Conservation (phyloP, 2,329 filamentous ascomycete genomes). For the Fusarium redolens region DNA sequence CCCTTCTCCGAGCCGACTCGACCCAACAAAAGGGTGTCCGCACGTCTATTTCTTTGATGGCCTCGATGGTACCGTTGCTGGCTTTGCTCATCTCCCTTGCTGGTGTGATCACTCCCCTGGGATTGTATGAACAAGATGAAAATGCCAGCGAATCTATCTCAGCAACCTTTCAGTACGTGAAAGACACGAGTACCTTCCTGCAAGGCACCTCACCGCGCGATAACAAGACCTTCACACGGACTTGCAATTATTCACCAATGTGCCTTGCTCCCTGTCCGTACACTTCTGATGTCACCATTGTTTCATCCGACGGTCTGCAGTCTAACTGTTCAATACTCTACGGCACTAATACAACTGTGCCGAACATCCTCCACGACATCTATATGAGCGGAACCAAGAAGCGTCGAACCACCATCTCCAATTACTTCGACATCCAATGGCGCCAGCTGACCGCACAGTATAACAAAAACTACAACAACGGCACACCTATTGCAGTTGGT, state of each 20-base stretch:
- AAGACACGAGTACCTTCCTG: slow-evolving; percentile 52
- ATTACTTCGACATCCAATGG: slow-evolving; percentile 38
- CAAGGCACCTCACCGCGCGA: slow-evolving; percentile 53
- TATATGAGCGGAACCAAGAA: slow-evolving; percentile 36
- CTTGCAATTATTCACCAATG: slow-evolving; percentile 44
- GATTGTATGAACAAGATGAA: slow-evolving; percentile 53
- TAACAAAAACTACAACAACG: slow-evolving; percentile 46
- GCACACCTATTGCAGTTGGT: slow-evolving; percentile 46
- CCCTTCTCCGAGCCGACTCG: slow-evolving; percentile 54
- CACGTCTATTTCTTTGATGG: slow-evolving; percentile 22
- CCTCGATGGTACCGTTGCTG: slow-evolving; percentile 41
- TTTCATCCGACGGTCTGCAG: slow-evolving; percentile 39
- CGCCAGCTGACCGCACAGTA: slow-evolving; percentile 49
- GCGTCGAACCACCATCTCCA: slow-evolving; percentile 24
- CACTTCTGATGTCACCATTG: slow-evolving; percentile 22
- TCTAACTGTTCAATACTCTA: slow-evolving; percentile 25
- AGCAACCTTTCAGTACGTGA: slow-evolving; percentile 51
- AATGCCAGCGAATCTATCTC: neutral
- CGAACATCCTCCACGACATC: slow-evolving; percentile 31
- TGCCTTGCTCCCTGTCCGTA: slow-evolving; percentile 43
- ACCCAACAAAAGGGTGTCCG: slow-evolving; percentile 48
- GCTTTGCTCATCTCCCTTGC: slow-evolving; percentile 52
- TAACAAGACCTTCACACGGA: slow-evolving; percentile 21
- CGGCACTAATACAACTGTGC: slow-evolving; percentile 45
- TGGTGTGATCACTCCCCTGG: slow-evolving; percentile 59